phyloP scores from a whole-genome alignment of 2,329 filamentous ascomycete species.

The Fonsecaea pedrosoi region DNA sequence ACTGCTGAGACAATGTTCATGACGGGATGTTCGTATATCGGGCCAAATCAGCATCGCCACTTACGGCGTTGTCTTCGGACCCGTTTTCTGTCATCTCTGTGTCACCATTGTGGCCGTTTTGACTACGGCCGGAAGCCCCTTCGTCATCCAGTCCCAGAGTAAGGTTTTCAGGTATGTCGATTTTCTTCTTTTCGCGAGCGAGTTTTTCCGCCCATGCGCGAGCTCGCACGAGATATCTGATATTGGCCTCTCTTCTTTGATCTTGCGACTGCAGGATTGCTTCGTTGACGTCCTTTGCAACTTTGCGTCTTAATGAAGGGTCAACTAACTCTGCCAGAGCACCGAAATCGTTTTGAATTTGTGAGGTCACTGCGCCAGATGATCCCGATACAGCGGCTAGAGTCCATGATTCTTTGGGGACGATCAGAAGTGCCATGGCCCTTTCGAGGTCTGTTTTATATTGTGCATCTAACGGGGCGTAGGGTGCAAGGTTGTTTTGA shows the following conservation, averaged over 20 bases:
- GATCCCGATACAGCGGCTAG: conserved; percentile 57
- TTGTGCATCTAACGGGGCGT: conserved; percentile 78
- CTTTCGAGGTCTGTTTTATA: conserved; percentile 88
- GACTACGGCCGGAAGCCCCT: conserved; percentile 22
- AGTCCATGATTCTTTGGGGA: conserved; percentile 71
- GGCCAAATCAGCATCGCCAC: conserved; percentile 29
- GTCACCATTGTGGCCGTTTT: conserved; percentile 37
- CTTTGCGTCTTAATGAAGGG: conserved; percentile 76
- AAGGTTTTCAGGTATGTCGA: conserved; percentile 53
- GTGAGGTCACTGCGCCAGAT: conserved; percentile 20
- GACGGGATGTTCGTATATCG: conserved; percentile 33
- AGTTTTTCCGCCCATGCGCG: conserved; percentile 80
- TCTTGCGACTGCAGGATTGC: conserved; percentile 79
- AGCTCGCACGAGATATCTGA: conserved; percentile 79
- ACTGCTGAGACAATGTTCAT: conserved; percentile 6
- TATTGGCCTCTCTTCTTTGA: conserved; percentile 76
- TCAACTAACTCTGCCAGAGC: conserved; percentile 77
- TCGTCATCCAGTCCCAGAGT: conserved; percentile 51
- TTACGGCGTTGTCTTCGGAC: conserved; percentile 18
- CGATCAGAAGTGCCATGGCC: conserved; percentile 91
- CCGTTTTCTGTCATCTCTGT: conserved; percentile 39
- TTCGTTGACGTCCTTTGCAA: conserved; percentile 89
- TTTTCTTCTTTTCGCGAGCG: conserved; percentile 53
- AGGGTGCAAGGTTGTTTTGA: conserved; percentile 82
- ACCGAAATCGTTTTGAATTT: conserved; percentile 38